phyloP scores from a whole-genome alignment of 805 yeast genomes.

The Saccharomyces jurei region DNA sequence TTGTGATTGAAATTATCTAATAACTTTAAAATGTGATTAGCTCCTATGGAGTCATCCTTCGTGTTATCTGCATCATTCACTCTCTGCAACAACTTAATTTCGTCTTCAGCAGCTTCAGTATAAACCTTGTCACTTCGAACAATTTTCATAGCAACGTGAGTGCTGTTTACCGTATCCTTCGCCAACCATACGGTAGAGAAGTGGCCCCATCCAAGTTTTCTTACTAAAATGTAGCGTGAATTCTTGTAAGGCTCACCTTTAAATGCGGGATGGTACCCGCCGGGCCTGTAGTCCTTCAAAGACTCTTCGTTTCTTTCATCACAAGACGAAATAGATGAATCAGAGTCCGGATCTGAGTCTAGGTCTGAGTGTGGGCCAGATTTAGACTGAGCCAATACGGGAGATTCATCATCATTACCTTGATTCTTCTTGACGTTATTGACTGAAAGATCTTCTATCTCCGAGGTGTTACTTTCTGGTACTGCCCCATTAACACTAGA shows the following conservation, averaged over 20 bases:
- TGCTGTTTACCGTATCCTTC: constrained; percentile 39
- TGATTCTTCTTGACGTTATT: background rate
- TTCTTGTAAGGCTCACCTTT: constrained; percentile 80
- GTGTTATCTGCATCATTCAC: constrained; percentile 47
- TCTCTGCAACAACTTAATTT: constrained; percentile 67
- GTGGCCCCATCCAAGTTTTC: constrained; percentile 98
- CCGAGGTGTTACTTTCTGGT: background rate
- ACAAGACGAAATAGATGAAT: constrained; percentile 33
- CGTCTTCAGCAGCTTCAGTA: constrained; percentile 91
- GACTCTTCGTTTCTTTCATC: constrained; percentile 70
- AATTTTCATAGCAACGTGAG: constrained; percentile 89
- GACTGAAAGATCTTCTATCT: background rate
- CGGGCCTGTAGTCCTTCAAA: constrained; percentile 72
- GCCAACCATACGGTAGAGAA: constrained; percentile 95
- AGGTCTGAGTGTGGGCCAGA: constrained; percentile 1
- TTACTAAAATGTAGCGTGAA: constrained; percentile 65
- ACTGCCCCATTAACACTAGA: background rate
- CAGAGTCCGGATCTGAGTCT: constrained; percentile 19
- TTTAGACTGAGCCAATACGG: constrained; percentile 6
- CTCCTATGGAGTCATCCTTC: constrained; percentile 54
- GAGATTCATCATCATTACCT: background rate
- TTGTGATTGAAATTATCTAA: constrained; percentile 76
- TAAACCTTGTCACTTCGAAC: constrained; percentile 87
- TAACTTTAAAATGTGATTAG: constrained; percentile 68
- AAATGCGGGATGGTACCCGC: constrained; percentile 93